A percentile compares a stretch with the other conserved stretches of the same genome.
phyloP scores from a whole-genome alignment of 2,329 filamentous ascomycete species.

The Fusarium transvaalense region DNA sequence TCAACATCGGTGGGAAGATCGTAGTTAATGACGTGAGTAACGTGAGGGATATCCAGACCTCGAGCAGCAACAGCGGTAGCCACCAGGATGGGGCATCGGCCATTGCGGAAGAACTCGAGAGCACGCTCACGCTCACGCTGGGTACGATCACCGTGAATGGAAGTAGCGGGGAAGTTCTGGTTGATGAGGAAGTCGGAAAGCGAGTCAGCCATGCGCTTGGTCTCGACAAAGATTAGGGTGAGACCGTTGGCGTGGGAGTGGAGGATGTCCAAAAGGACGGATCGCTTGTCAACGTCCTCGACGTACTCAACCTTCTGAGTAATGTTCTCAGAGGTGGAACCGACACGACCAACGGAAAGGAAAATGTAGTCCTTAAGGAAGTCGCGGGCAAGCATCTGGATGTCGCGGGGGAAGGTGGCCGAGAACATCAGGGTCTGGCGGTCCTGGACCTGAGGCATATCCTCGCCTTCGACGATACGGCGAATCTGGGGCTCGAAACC shows the following conservation, averaged over 20 bases:
- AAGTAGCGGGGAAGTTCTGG: slow-evolving; percentile 97
- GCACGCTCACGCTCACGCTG: slow-evolving; percentile 99
- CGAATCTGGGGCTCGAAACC: slow-evolving; percentile 99
- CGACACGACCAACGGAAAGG: slow-evolving; percentile 97
- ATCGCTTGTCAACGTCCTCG: slow-evolving; percentile 97
- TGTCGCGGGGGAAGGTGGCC: slow-evolving; percentile 98
- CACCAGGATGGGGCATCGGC: slow-evolving; percentile 94
- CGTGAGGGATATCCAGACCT: slow-evolving; percentile 92
- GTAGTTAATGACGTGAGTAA: slow-evolving; percentile 98
- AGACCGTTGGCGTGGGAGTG: slow-evolving; percentile 92
- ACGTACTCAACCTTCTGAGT: slow-evolving; percentile 99
- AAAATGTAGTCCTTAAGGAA: slow-evolving; percentile 99
- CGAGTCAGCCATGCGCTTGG: slow-evolving; percentile 99
- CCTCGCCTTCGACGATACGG: slow-evolving; percentile 97
- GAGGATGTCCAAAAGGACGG: slow-evolving; percentile 95
- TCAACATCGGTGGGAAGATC: slow-evolving; percentile 99
- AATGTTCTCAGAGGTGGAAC: slow-evolving; percentile 99
- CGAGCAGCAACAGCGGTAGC: slow-evolving; percentile 95
- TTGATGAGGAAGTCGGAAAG: slow-evolving; percentile 98
- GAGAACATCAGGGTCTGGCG: slow-evolving; percentile 99
- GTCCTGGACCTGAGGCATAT: slow-evolving; percentile 86
- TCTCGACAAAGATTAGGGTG: slow-evolving; percentile 98
- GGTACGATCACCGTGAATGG: slow-evolving; percentile 97
- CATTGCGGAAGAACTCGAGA: slow-evolving; percentile 96
- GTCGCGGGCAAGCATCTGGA: slow-evolving; percentile 98